Base-by-base conservation (phyloP, 179 eudicot species). In the Nepenthes alata region DNA sequence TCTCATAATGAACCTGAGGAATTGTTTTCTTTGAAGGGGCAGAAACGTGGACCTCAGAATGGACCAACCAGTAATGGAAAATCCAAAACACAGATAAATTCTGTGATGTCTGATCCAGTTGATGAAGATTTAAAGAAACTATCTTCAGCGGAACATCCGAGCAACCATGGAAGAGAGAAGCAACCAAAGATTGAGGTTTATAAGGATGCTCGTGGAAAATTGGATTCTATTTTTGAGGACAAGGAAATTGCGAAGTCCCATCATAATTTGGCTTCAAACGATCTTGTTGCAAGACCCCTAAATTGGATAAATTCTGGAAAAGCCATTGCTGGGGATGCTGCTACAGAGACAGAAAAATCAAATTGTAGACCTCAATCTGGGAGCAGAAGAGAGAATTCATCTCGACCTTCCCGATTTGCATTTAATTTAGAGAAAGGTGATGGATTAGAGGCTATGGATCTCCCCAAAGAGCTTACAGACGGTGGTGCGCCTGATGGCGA, bases 51-150 rank as follows among this genome's bases (percentile, higher is more conserved):
- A 14, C 69, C 61, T 37, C 53, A 59, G 55, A 35, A 52, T 39
- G 81, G 70, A 68, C 69, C 57, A 52, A 45, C 37, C 62, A 66
- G 56, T 64, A 62, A 50, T 55, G 67, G 66, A 25, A 80, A 68
- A 56, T 65, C 69, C 45, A 70, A 51, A 35, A 68, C 58, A 48
- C 63, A 61, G 44, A 64, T 49, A 44, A 61, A 61, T 67, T 58
- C 67, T 52, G 69, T 11, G 44, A 55, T 65, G 71, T 35, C 69
- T 54, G 67, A 53, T 37, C 16, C 65, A 11, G 71, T 54, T 65
- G 62, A 57, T 53, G 66, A 64, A 11, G 72, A 48, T 65, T 45
- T 41, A 47, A 65, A 44, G 64, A 65, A 71, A 61, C 14, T 15
- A 34, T 58, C 71, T 57, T 49, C 71, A 8, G 61, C 62, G 11